Evolutionary conservation across 768 basidiomycete genomes (phyloP), one percentile per base, ranked within the genome.

Genomic region (Suillus decipiens): DNA sequence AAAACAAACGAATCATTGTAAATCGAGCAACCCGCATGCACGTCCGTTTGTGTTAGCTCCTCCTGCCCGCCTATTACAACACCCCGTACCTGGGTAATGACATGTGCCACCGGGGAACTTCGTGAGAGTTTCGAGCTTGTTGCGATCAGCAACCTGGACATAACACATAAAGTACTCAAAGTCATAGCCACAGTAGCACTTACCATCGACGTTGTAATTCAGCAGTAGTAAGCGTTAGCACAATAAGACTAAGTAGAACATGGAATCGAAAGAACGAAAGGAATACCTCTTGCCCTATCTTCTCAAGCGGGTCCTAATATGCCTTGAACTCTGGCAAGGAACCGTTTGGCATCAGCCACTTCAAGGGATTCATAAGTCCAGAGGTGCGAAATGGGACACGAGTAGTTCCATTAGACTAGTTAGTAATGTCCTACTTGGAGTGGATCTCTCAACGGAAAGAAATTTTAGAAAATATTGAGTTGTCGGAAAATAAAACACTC

Each of bases 31-130:
- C 50, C 22, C 54, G 28, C 37, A n/a, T 51, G 28, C 17, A 33
- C 54, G 24, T 28, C n/a, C 37, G 19, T 43, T 28, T 37, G 10
- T 56, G 2, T 48, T 14, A 63, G 77, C n/a, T 78, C 78, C 0
- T 15, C 24, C 24, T 3, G 12, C 24, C 28, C 15, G 14, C 48
- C 48, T 28, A 24, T 15, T 28, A 28, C 9, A 17, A 31, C 17
- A 31, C 9, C 4, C 9, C 5, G 9, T 31, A 1, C 48, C 48
- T 9, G 15, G 9, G 9, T 51, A 51, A 51, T 28, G 48, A 8
- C 28, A 8, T 2, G 48, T 28, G 3, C 9, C 9, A 19, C 9
- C 7, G 17, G 28, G 17, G 17, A 48, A 48, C 47, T 24, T 47
- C 22, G 45, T 2, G 12, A 48, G 5, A 31, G 24, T 31, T 8